Evolutionary conservation across 164 flowering plant genomes (phyloP).

Genomic region (Annona squamosa): DNA sequence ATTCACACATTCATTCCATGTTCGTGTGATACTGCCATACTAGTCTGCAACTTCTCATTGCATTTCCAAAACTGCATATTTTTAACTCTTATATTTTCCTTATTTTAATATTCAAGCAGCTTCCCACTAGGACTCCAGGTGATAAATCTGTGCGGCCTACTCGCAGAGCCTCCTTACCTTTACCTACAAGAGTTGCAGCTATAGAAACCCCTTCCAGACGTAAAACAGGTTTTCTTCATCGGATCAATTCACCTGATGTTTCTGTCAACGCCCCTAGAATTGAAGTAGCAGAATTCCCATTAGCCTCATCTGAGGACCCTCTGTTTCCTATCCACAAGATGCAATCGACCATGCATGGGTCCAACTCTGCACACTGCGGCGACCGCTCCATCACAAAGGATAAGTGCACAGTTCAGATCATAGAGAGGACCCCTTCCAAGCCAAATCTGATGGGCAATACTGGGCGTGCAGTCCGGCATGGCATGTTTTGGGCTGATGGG

Average conservation of each 20-base stretch:
- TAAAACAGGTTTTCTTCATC: constrained; percentile 34
- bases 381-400: constrained; percentile 71
- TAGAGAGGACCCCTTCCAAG: constrained; percentile 31
- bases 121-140: constrained; percentile 38
- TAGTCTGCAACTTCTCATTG: too few relatives aligned
- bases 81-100: neutral
- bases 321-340: constrained; percentile 34
- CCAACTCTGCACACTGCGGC: constrained; percentile 32
- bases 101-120: constrained; percentile 34
- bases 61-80: too few relatives aligned
- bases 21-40: too few relatives aligned
- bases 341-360: constrained; percentile 36
- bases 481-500: constrained; percentile 21
- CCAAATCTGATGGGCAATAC: constrained; percentile 22
- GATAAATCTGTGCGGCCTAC: constrained; percentile 24
- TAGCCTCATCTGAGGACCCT: constrained; percentile 60
- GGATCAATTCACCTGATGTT: constrained; percentile 70
- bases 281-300: constrained; percentile 84
- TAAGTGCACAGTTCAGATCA: constrained; percentile 54
- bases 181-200: constrained; percentile 32
- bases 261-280: constrained; percentile 85
- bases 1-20: too few relatives aligned
- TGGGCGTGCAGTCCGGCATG: constrained; percentile 34
- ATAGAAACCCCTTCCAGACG: constrained; percentile 31
- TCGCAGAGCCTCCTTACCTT: constrained; percentile 78